phyloP scores from a whole-genome alignment of 371 early-diverging fungal genomes.

The Mucor ambiguus region DNA sequence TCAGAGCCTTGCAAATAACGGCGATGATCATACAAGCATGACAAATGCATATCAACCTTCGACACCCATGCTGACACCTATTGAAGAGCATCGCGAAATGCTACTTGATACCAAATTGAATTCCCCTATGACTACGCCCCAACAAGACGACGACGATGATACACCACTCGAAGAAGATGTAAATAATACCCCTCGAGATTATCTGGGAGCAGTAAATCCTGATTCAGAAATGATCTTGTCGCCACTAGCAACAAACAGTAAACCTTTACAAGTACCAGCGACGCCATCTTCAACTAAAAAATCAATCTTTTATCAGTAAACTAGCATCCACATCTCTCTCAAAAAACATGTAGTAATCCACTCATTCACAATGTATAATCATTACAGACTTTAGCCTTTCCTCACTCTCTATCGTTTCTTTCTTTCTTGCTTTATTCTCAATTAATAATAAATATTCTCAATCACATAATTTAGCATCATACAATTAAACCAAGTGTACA shows the following conservation, averaged over 20 bases:
- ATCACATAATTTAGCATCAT: not conserved
- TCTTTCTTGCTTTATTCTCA: not conserved
- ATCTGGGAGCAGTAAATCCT: constrained; percentile 11
- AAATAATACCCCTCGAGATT: constrained; percentile 11
- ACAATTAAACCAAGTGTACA: not conserved
- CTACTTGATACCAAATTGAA: constrained; percentile 4
- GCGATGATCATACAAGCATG: not conserved
- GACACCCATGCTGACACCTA: constrained; percentile 21
- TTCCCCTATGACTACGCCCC: constrained; percentile 17
- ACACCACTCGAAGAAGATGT: not conserved
- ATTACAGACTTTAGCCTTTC: not conserved
- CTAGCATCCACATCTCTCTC: not conserved
- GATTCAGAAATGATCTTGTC: constrained; percentile 19
- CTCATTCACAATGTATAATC: not conserved
- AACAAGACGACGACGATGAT: constrained; percentile 10
- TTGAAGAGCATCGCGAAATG: constrained; percentile 11
- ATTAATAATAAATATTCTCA: not conserved
- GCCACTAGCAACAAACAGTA: constrained; percentile 7
- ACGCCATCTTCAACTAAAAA: not conserved
- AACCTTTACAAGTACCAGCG: not conserved
- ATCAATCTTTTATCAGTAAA: not conserved
- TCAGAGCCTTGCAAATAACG: constrained; percentile 32
- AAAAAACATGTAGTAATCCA: not conserved
- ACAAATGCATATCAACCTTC: not conserved
- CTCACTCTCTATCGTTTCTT: not conserved